Evolutionary conservation across 163 green algal species (phyloP), one percentile per base, ranked within the genome.

Genomic region (Scenedesmus sp.): DNA sequence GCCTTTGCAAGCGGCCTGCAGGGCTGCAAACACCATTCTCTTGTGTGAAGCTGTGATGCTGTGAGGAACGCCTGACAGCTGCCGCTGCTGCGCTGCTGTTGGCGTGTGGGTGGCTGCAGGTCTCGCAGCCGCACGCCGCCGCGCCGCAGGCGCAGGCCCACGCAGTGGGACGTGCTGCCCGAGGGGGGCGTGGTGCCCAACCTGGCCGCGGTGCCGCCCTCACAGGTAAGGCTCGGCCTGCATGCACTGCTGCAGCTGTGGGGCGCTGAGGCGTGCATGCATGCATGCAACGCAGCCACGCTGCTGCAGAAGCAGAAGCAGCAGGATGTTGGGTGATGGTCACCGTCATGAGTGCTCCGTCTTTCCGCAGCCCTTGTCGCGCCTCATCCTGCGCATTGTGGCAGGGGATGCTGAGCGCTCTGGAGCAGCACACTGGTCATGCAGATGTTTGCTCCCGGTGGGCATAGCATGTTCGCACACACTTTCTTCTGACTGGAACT

Each of bases 131-230:
- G 86, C 84, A 91, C 73, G 15, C 85, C 76, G 16, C 77, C 85
- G n/a, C 86, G 86, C 86, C 73, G 90, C 12, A 70, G 90, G 26
- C 67, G 90, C 15, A 81, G 90, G 55, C 90, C 90, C 66, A 87
- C 90, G 34, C 90, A 92, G 89, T 92, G 89, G 89, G 89, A 92
- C 62, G 81, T 92, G n/a, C 89, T 92, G 64, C 89, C 89, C 26
- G 81, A 88, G 64, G 89, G 89, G 2, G 89, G 89, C 56, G 60
- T 92, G 20, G 62, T 84, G 82, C 89, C 82, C 16, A 55, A 26
- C 62, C 60, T 88, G 62, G 60, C 88, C n/a, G 88, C 77, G 73
- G 60, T 91, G n/a, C 87, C 87, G 18, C 73, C 87, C 23, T 84
- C 87, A 79, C 73, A 84, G 87, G 87, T 85, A 23, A 20, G 76